These are phyloP conservation scores for Pisolithus sp. DNA, from an alignment of 768 basidiomycete species.

Conservation along the genomic window DNA sequence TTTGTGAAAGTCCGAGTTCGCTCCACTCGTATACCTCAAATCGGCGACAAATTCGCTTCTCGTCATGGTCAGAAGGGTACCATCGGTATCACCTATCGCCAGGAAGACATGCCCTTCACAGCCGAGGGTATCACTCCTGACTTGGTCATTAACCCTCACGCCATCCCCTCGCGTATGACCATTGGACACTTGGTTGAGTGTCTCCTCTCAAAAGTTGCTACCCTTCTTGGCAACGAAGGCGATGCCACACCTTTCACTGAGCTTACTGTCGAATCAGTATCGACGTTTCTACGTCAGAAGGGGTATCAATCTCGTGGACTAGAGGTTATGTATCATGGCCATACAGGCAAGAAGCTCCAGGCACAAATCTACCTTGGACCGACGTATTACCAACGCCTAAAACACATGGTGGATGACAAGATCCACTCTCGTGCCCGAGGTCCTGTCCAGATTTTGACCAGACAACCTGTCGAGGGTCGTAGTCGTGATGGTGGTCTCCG, in stretches of 20 bases:
- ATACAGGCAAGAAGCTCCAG: slow-evolving; percentile 96
- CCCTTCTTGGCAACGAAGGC: slow-evolving; percentile 93
- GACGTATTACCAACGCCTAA: slow-evolving; percentile 97
- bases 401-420: slow-evolving; percentile 99
- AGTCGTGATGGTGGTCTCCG: slow-evolving; percentile 98
- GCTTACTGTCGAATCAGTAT: slow-evolving; percentile 96
- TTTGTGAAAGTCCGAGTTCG: slow-evolving; percentile 98
- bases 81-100: slow-evolving; percentile 98
- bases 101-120: slow-evolving; percentile 99
- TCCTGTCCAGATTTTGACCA: slow-evolving; percentile 93
- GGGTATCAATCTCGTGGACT: slow-evolving; percentile 97
- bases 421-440: slow-evolving; percentile 97
- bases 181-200: slow-evolving; percentile 99
- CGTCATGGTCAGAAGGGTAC: slow-evolving; percentile 99
- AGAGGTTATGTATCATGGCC: slow-evolving; percentile 98
- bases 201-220: slow-evolving; percentile 92
- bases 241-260: slow-evolving; percentile 99
- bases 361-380: slow-evolving; percentile 98
- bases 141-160: slow-evolving; percentile 97
- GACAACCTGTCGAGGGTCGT: slow-evolving; percentile 98
- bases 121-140: slow-evolving; percentile 96
- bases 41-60: slow-evolving; percentile 98
- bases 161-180: slow-evolving; percentile 99
- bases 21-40: slow-evolving; percentile 94
- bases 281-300: slow-evolving; percentile 76